Base-by-base conservation (phyloP, 306 rosid genomes). In the Fagus crenata region DNA sequence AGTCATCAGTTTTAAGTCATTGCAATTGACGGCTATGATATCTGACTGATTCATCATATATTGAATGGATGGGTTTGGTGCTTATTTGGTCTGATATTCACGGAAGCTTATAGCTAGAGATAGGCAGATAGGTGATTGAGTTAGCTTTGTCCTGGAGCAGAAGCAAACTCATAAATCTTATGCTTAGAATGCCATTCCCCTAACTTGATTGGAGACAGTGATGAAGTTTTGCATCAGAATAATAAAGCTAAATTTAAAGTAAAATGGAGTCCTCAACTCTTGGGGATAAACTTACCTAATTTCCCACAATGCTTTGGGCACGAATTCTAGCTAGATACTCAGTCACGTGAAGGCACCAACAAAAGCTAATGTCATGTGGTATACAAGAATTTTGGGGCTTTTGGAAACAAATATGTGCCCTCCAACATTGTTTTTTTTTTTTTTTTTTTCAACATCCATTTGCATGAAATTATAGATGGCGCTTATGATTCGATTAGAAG, bases 11-110 rank as follows among this genome's bases (percentile, higher is more conserved):
- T 58, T 22, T 32, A 61, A 33, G 12, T 1, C 18, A 9, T 15
- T 61, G 41, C 39, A 13, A 5, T 4, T 7, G 64, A 35, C 68
- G 18, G 68, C 68, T 12, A 5, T 5, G 74, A 80, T 55, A 32
- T 56, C 5, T 75, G 80, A 75, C 42, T 70, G 84, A 81, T 70
- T 81, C 76, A 49, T 81, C 31, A 56, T 33, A n/a, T 8, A 51
- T 32, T 51, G 77, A 74, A 42, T 15, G 60, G 49, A 42, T 5
- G 58, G 12, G 60, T 53, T 79, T 49, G 59, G 69, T 73, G 49
- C 11, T 58, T 3, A 58, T 58, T 58, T 58, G 35, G 32, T 58
- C 36, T 11, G 51, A 58, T 67, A 71, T 6, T 64, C 74, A 40
- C 36, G 14, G 37, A 59, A 59, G 37, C 35, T 4, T 46, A 46